Conservation (phyloP, 2,329 filamentous ascomycete genomes). For the Ophiocordyceps camponoti-floridani region DNA sequence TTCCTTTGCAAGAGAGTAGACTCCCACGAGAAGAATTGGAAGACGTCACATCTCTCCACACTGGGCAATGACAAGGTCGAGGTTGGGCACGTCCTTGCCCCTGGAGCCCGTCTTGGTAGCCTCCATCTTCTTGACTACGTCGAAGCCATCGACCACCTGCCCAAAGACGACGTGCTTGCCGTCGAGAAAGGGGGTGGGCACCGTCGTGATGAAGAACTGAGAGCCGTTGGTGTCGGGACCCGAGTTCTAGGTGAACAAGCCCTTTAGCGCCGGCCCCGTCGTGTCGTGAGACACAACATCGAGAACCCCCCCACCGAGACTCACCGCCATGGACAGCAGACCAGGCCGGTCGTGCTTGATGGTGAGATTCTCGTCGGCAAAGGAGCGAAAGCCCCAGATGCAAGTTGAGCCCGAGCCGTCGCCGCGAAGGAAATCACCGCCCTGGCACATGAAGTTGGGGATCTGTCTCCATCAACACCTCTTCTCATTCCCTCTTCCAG, state of each 20-base stretch:
- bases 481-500: not conserved
- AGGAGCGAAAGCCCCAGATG: constrained; percentile 74
- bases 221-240: constrained; percentile 45
- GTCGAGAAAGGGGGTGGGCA: constrained; percentile 72
- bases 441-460: constrained; percentile 93
- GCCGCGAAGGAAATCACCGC: constrained; percentile 86
- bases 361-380: constrained; percentile 80
- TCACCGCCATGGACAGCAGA: constrained; percentile 67
- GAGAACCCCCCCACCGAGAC: too few relatives aligned
- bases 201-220: constrained; percentile 95
- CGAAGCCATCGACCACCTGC: constrained; percentile 74
- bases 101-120: constrained; percentile 62
- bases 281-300: not conserved
- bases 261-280: not conserved
- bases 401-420: constrained; percentile 77
- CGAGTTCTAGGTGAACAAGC: not conserved
- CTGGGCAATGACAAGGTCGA: constrained; percentile 69
- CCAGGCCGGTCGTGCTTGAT: constrained; percentile 65
- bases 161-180: constrained; percentile 94
- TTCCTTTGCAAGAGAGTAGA: too few relatives aligned
- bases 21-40: too few relatives aligned
- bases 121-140: constrained; percentile 85
- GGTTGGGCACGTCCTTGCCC: constrained; percentile 61
- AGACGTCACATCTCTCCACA: constrained; percentile 73
- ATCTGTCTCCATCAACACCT: constrained; percentile 35